Evolutionary conservation across 2,329 filamentous ascomycete species (phyloP), one percentile per base, ranked within the genome.

Genomic region (Penicillium sp.): DNA sequence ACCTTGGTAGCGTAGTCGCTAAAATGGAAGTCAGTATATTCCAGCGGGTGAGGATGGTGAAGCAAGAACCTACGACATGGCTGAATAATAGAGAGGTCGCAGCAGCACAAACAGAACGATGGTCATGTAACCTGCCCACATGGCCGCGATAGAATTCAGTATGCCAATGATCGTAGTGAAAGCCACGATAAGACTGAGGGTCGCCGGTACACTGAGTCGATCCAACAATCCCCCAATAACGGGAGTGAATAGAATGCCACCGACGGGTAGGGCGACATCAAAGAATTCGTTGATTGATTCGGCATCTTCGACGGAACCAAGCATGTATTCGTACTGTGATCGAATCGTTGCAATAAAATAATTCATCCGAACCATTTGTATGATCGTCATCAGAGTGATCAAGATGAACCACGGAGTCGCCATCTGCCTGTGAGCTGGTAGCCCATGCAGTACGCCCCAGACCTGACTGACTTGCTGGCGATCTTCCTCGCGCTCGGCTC

Each of bases 281-380:
- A 97, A 97, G 76, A 95, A 91, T 61, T 89, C 83, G 76, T 96
- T 96, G 72, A 97, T 84, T 58, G 84, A 79, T 5, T 87, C 83
- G 0, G 92, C 92, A 63, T 83, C 81, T 0, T 79, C 74, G 62
- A 81, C 80, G 8, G 86, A 86, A 45, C 83, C 81, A 16, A 97
- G 85, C 57, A 97, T 85, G 67, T 88, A 89, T 35, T 88, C 84
- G 77, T 97, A 97, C 75, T 97, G 93, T 0, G 89, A 83, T 1
- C 90, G 85, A 64, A 96, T 89, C 2, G 93, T 96, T 3, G 93
- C 92, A 56, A 97, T 91, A 73, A 96, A 96, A 80, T 93, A 96
- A 79, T 96, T 96, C 83, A 96, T 96, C 33, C 89, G 84, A 2
- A 88, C 88, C 87, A 90, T 91, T 74, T 90, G 88, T 42, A 91